phyloP scores from a whole-genome alignment of 2,329 filamentous ascomycete genomes.

The Nothophaeocryptopus gaeumannii region DNA sequence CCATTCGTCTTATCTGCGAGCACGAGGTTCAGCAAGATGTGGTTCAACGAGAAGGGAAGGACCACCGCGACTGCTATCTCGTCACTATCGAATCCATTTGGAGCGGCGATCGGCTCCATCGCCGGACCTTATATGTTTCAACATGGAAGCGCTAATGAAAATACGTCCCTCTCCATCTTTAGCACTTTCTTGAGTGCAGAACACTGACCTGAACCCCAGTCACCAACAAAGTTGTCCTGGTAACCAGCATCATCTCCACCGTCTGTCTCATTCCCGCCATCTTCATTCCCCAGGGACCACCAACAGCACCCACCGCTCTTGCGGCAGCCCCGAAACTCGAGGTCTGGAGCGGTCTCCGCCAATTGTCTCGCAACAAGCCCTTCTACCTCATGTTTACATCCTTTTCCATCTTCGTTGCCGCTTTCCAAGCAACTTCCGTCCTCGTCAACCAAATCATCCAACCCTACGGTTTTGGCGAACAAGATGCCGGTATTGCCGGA shows the following conservation, averaged over 20 bases:
- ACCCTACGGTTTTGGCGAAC: slow-evolving; percentile 76
- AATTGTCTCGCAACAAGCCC: slow-evolving; percentile 47
- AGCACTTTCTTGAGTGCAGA: not conserved
- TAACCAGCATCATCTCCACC: slow-evolving; percentile 30
- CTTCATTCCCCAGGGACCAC: slow-evolving; percentile 71
- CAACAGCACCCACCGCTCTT: slow-evolving; percentile 70
- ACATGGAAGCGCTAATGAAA: not conserved
- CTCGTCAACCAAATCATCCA: slow-evolving; percentile 80
- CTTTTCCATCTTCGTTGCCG: slow-evolving; percentile 76
- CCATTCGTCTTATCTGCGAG: slow-evolving; percentile 85
- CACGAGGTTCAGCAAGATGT: slow-evolving; percentile 83
- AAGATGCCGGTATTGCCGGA: slow-evolving; percentile 79
- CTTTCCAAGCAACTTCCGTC: slow-evolving; percentile 85
- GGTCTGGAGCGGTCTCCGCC: slow-evolving; percentile 54
- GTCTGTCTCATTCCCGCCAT: slow-evolving; percentile 68
- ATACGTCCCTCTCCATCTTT: not conserved
- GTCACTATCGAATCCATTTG: slow-evolving; percentile 81
- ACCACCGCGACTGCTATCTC: slow-evolving; percentile 83
- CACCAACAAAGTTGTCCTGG: not conserved
- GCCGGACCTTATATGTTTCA: slow-evolving; percentile 6
- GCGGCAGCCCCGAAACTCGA: slow-evolving; percentile 48
- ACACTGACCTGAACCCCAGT: not conserved
- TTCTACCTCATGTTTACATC: slow-evolving; percentile 76
- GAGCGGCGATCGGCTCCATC: slow-evolving; percentile 35
- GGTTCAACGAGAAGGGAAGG: slow-evolving; percentile 83